Percentiles rank a stretch among this genome's conserved stretches.
Conservation (phyloP, 1,284 basidiomycete species). For the Cutaneotrichosporon spelunceum region DNA sequence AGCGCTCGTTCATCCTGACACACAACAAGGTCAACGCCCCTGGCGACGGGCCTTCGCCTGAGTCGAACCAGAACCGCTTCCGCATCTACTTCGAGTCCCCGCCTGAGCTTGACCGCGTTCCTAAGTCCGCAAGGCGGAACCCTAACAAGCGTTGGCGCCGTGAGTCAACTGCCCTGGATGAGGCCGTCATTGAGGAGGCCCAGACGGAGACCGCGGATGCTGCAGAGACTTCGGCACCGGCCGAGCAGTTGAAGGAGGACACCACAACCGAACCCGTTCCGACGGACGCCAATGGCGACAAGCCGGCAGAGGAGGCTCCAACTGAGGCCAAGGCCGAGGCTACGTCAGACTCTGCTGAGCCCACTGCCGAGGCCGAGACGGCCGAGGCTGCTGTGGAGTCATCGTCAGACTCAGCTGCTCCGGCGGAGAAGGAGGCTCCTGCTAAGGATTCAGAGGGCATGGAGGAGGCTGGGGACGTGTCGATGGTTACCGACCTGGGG, state of each 20-base stretch:
- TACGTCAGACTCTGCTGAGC: constrained; percentile 10
- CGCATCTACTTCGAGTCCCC: constrained; percentile 54
- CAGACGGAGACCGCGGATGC: constrained; percentile 51
- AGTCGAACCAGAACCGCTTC: constrained; percentile 50
- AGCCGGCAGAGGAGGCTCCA: constrained; percentile 13
- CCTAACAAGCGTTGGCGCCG: constrained; percentile 63
- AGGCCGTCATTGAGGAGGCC: constrained; percentile 32
- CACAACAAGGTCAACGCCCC: constrained; percentile 42
- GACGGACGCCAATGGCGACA: constrained; percentile 1
- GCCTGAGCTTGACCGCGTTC: constrained; percentile 48
- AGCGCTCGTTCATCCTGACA: constrained; percentile 43
- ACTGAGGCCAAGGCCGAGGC: constrained; percentile 18
- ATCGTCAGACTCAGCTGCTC: constrained; percentile 41
- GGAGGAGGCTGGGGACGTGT: constrained; percentile 31
- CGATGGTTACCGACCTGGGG: constrained; percentile 34
- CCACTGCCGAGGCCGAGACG: constrained; percentile 2
- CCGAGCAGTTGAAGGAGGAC: constrained; percentile 10
- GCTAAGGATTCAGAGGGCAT: constrained; percentile 10
- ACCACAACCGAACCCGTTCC: constrained; percentile 17
- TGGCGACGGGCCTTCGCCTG: constrained; percentile 23
- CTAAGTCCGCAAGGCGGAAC: constrained; percentile 36
- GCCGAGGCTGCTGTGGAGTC: constrained; percentile 36
- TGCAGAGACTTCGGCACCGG: constrained; percentile 34
- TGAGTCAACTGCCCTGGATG: constrained; percentile 47
- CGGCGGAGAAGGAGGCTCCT: constrained; percentile 53